Percentiles rank a stretch among this genome's conserved stretches.
Evolutionary conservation across 192 early-diverging fungal genomes (phyloP).

Genomic region (Piromyces finnis): DNA sequence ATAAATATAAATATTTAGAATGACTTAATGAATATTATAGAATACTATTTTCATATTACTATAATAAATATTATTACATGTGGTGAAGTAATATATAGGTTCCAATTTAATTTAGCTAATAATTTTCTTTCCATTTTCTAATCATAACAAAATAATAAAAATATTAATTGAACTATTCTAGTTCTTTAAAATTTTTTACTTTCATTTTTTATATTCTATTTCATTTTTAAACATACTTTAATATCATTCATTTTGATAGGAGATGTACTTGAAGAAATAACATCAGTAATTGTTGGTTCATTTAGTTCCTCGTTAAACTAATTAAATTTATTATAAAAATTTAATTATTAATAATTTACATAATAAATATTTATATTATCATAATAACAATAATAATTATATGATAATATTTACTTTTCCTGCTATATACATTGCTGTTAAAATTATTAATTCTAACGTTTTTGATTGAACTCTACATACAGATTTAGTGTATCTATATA

Average conservation of each 20-base stretch:
- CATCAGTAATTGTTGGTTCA: not conserved
- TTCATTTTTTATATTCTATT: too few relatives aligned
- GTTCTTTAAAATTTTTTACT: too few relatives aligned
- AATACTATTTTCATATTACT: too few relatives aligned
- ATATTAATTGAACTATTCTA: too few relatives aligned
- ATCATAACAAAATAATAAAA: too few relatives aligned
- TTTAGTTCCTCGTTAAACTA: not conserved
- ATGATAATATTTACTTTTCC: not conserved
- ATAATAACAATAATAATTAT: too few relatives aligned
- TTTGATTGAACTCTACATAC: not conserved
- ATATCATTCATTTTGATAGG: not conserved
- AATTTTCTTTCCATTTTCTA: not conserved
- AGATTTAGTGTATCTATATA: not conserved
- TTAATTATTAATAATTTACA: too few relatives aligned
- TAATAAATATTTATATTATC: too few relatives aligned
- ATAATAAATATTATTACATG: not conserved
- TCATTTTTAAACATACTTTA: too few relatives aligned
- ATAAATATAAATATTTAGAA: too few relatives aligned
- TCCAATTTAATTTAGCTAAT: not conserved
- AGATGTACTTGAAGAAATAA: not conserved
- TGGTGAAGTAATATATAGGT: not conserved
- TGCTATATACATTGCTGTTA: not conserved
- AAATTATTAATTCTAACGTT: not conserved
- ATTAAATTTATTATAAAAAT: too few relatives aligned
- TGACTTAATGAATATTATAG: too few relatives aligned